These are phyloP conservation scores for Toxoplasma gondii DNA, from an alignment of 169 alveolate genomes.

Conservation along the genomic window DNA sequence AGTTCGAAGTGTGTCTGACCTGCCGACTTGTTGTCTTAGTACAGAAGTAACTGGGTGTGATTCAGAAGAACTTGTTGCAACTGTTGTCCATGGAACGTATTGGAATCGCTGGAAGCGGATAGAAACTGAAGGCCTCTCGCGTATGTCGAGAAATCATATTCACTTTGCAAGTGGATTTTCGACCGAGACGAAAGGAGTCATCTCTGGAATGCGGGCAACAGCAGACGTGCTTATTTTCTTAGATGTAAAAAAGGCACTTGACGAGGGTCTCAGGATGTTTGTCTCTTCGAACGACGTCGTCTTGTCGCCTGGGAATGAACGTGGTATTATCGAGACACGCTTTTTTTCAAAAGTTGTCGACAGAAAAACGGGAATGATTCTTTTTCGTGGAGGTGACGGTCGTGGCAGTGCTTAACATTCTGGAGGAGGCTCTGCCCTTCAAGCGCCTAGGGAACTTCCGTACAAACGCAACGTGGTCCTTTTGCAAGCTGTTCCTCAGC, in stretches of 20 bases:
- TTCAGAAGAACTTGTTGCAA: not conserved
- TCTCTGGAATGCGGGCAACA: not conserved
- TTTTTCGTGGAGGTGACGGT: not conserved
- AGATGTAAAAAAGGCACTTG: conserved; percentile 19
- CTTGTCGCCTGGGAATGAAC: conserved; percentile 20
- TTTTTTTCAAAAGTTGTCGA: conserved; percentile 22
- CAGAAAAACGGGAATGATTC: not conserved
- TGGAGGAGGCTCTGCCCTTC: too few species aligned
- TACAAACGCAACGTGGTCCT: too few species aligned
- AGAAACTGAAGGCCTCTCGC: not conserved
- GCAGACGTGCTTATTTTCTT: not conserved
- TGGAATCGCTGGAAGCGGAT: not conserved
- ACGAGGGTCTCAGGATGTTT: not conserved
- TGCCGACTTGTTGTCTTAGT: not conserved
- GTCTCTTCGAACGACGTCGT: conserved; percentile 15
- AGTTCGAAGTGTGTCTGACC: not conserved
- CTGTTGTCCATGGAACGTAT: conserved; percentile 30
- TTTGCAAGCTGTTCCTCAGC: too few species aligned
- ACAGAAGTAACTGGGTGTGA: not conserved
- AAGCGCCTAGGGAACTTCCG: too few species aligned
- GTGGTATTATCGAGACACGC: conserved; percentile 7
- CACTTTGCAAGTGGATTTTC: not conserved
- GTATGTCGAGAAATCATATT: conserved; percentile 39
- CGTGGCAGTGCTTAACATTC: too few species aligned
- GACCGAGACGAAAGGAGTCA: not conserved